Evolutionary conservation across 1,284 basidiomycete genomes (phyloP).

Genomic region (Microbotryum saponariae): DNA sequence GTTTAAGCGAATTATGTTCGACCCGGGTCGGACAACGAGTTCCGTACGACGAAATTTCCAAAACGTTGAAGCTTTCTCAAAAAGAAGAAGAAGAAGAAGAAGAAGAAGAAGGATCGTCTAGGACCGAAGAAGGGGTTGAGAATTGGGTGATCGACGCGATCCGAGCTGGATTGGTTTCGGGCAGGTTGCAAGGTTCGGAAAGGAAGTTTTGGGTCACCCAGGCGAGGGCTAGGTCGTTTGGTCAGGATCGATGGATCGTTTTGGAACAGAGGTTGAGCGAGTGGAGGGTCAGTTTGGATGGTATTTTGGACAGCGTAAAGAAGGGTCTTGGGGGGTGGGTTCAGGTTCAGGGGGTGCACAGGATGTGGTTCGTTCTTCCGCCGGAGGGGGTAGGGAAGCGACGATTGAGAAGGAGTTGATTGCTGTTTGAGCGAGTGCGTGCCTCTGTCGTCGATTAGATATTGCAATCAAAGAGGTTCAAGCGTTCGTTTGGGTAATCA

Average conservation of each 20-base stretch:
- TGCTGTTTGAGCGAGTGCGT: too few species aligned
- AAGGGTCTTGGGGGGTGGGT: slow-evolving; percentile 14
- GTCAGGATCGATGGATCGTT: slow-evolving; percentile 68
- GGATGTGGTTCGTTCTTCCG: too few species aligned
- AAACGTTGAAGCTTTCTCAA: slow-evolving; percentile 56
- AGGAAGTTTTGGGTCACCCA: slow-evolving; percentile 67
- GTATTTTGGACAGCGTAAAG: slow-evolving; percentile 61
- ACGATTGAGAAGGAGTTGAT: too few species aligned
- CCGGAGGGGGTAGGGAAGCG: too few species aligned
- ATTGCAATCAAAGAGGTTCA: too few species aligned
- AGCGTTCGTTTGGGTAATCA: too few species aligned
- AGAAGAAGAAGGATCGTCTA: too few species aligned
- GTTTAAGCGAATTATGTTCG: slow-evolving; percentile 69
- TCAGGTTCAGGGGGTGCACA: background rate
- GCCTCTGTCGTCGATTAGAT: too few species aligned
- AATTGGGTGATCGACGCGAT: slow-evolving; percentile 90
- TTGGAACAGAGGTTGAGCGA: slow-evolving; percentile 68
- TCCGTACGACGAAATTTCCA: slow-evolving; percentile 63
- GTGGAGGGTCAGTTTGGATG: slow-evolving; percentile 67
- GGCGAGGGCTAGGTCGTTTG: slow-evolving; percentile 70
- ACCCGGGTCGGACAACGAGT: slow-evolving; percentile 67
- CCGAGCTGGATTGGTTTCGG: slow-evolving; percentile 68
- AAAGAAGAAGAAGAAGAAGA: too few species aligned
- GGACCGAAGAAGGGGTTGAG: slow-evolving; percentile 70
- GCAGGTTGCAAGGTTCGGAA: slow-evolving; percentile 75